Base-by-base conservation (phyloP, 1,139 yeast species). In the Arxiozyma bovina region DNA sequence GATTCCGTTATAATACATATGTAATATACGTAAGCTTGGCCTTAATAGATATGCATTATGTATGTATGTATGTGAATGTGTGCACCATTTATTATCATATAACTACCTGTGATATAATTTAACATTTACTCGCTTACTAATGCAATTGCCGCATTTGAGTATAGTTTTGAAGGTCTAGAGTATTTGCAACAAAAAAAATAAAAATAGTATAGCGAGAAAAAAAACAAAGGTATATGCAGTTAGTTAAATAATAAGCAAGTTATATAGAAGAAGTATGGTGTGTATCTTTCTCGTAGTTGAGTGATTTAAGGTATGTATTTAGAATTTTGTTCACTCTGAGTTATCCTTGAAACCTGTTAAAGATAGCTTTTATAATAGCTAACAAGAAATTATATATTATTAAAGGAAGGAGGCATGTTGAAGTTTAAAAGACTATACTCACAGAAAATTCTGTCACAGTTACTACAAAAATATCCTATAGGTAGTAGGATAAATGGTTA, bases 401-500 rank as follows among this genome's bases (percentile, higher is more conserved):
- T 15, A 12, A 34, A 15, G 40, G 8, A 15, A 15, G n/a, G 3
- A 34, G 3, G 12, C 15, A 46, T 46, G 49, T 25, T 46, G 9
- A 38, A 42, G 23, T 46, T 46, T 46, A 46, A 18, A 38, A 46
- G 49, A 46, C 17, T 38, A 17, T 60, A 56, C 48, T 49, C 56
- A 8, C 62, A 60, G 38, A 53, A 60, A 1, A 42, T 50, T 8
- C 42, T 55, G 2, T 45, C 56, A 20, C 50, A 53, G 20, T 46
- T 34, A 42, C 22, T 38, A n/a, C 42, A 46, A 27, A 58, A 56
- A 43, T 86, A 85, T 61, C 84, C 87, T 0, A 68, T 84, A 4
- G 95, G 95, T 1, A 75, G 76, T 40, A 74, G 74, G 38, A 62
- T 82, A 22, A 81, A 82, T 62, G 96, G 94, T 0, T 89, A 79